Conservation (phyloP, 805 yeast species). For the Candida sonorensis region DNA sequence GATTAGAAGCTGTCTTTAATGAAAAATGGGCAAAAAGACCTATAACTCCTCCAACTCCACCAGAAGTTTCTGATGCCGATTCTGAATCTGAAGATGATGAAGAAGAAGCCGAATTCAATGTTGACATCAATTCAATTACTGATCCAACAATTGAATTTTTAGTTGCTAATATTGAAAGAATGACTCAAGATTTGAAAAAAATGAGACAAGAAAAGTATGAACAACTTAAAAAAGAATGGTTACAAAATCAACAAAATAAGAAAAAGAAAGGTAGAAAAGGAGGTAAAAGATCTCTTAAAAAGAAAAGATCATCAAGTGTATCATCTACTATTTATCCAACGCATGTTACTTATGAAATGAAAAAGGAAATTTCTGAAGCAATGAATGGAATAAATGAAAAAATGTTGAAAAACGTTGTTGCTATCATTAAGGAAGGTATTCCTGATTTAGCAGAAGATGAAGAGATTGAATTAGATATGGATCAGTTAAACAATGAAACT, state of each 20-base stretch:
- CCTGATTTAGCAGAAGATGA: conserved; percentile 70
- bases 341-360: conserved; percentile 88
- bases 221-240: conserved; percentile 57
- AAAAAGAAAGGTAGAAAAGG: conserved; percentile 33
- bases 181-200: conserved; percentile 78
- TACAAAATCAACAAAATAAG: conserved; percentile 38
- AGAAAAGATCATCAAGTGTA: conserved; percentile 9
- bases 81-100: conserved; percentile 34
- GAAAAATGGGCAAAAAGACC: conserved; percentile 87
- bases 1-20: conserved; percentile 79
- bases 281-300: conserved; percentile 13
- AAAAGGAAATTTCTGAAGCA: conserved; percentile 83
- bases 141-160: conserved; percentile 87
- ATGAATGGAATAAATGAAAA: conserved; percentile 71
- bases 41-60: conserved; percentile 55
- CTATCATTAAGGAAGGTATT: conserved; percentile 75
- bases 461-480: conserved; percentile 95
- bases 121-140: conserved; percentile 57
- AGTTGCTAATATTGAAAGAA: conserved; percentile 78
- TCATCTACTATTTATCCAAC: conserved; percentile 24
- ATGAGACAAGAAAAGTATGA: conserved; percentile 75
- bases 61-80: conserved; percentile 36
- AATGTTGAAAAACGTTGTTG: conserved; percentile 75
- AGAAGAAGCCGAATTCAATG: conserved; percentile 42
- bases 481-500: conserved; percentile 79